Evolutionary conservation across 2,329 filamentous ascomycete genomes (phyloP), one percentile per base, ranked within the genome.

Genomic region (Penicillium sclerotigenum): DNA sequence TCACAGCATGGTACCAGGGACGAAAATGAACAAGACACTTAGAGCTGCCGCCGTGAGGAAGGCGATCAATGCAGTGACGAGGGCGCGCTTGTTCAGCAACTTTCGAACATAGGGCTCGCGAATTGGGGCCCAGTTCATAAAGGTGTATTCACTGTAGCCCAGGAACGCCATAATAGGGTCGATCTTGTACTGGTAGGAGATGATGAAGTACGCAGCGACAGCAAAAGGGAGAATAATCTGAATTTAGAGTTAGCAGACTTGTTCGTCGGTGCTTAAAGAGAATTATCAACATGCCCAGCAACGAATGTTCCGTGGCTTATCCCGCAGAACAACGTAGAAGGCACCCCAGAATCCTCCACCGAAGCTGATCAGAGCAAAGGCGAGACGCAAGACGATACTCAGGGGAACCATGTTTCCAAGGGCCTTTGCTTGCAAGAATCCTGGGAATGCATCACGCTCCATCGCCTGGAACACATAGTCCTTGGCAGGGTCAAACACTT

Each of bases 381-480:
- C 91, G 49, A 97, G 79, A 52, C 94, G 84, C 65, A 95, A 81
- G 70, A 97, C 85, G 64, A 96, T 87, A 45, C 91, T 96, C 16
- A 93, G 86, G 3, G 93, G 94, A 28, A 99, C 93, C 14, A 99
- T 82, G 69, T 99, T 99, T 58, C 95, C 95, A 24, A 99, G 81
- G 3, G 94, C 94, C 77, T 97, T 97, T 77, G 91, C 90, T 70
- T 93, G 85, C 57, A 99, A 81, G 76, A 99, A 99, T 1, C 93
- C 93, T 0, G 95, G 94, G 72, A 96, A 99, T n/a, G 95, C 94
- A 77, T 99, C 94, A 54, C 95, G 86, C 77, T 99, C 95, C 94
- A 99, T 99, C 33, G 95, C 95, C 76, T 99, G 95, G 75, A 97
- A 99, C 60, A 97, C 94, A 72, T 97, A 99, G 77, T 99, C 94